Evolutionary conservation across 2,329 filamentous ascomycete species (phyloP).

Genomic region (Monilinia fructicola): DNA sequence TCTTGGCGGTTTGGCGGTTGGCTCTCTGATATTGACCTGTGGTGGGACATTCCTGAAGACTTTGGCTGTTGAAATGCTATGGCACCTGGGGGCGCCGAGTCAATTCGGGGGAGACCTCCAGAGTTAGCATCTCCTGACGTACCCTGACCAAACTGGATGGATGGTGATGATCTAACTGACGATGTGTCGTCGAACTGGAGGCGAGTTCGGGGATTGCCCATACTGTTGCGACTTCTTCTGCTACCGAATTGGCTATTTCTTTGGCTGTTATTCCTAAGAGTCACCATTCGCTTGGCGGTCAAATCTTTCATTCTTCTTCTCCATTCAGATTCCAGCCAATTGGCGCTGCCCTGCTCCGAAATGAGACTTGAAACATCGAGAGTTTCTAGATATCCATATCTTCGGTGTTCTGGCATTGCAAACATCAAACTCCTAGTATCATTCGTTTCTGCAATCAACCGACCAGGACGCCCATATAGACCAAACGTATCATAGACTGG

Average conservation of each 20-base stretch:
- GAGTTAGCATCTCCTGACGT: conserved; percentile 26
- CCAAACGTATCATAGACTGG: conserved; percentile 91
- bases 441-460: conserved; percentile 81
- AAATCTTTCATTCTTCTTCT: conserved; percentile 84
- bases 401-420: conserved; percentile 84
- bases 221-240: conserved; percentile 57
- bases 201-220: conserved; percentile 49
- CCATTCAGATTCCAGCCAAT: conserved; percentile 88
- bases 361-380: conserved; percentile 82
- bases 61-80: conserved; percentile 30
- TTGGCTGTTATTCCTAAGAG: conserved; percentile 48
- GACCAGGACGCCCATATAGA: conserved; percentile 84
- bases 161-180: conserved; percentile 54
- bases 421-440: conserved; percentile 95
- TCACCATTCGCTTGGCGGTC: conserved; percentile 75
- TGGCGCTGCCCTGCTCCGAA: conserved; percentile 69
- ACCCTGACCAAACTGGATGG: conserved; percentile 39
- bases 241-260: conserved; percentile 51
- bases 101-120: conserved; percentile 44
- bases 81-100: conserved; percentile 51
- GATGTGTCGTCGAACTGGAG: conserved; percentile 59
- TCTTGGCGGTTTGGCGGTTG: conserved; percentile 36
- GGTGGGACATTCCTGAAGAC: conserved; percentile 27
- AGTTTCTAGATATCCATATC: conserved; percentile 88
- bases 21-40: conserved; percentile 40